Evolutionary conservation across 2,329 filamentous ascomycete species (phyloP).

Genomic region (Phyllosticta capitalensis): DNA sequence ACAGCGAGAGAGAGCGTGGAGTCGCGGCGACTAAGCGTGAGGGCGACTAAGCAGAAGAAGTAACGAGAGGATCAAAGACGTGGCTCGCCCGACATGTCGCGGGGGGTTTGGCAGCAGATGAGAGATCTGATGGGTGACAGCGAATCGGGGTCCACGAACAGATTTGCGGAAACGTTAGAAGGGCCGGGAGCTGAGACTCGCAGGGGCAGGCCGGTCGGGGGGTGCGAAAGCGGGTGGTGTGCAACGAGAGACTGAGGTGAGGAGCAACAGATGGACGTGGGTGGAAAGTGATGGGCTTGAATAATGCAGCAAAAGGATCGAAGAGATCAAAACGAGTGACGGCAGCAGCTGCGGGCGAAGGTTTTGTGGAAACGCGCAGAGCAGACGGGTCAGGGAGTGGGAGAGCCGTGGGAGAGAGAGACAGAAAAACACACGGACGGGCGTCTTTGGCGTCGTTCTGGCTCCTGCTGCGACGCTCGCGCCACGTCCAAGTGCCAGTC

Average conservation of each 20-base stretch:
- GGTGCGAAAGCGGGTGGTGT: constrained; percentile 13
- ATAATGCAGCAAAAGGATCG: constrained; percentile 15
- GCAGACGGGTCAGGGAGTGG: not conserved
- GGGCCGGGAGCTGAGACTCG: not conserved
- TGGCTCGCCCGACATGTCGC: constrained; percentile 10
- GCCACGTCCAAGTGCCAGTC: no score
- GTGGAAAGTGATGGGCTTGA: not conserved
- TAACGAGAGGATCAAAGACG: constrained; percentile 12
- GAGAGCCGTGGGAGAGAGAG: not conserved
- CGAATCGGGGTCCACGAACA: constrained; percentile 11
- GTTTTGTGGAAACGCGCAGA: not conserved
- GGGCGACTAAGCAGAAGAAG: not conserved
- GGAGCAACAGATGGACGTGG: not conserved
- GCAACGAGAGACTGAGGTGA: constrained; percentile 30
- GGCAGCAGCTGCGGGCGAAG: constrained; percentile 6
- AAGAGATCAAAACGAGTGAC: constrained; percentile 2
- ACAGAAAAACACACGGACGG: not conserved
- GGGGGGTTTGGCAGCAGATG: constrained; percentile 1
- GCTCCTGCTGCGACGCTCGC: not conserved
- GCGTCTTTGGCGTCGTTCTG: not conserved
- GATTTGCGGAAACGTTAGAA: constrained; percentile 11
- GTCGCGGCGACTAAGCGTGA: constrained; percentile 17
- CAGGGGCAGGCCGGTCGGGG: constrained; percentile 12
- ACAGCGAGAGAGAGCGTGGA: constrained; percentile 12
- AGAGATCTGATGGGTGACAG: constrained; percentile 7